Percentiles rank a stretch among this genome's conserved stretches.
Conservation (phyloP, 805 yeast species). For the Myxozyma lipomycoides region DNA sequence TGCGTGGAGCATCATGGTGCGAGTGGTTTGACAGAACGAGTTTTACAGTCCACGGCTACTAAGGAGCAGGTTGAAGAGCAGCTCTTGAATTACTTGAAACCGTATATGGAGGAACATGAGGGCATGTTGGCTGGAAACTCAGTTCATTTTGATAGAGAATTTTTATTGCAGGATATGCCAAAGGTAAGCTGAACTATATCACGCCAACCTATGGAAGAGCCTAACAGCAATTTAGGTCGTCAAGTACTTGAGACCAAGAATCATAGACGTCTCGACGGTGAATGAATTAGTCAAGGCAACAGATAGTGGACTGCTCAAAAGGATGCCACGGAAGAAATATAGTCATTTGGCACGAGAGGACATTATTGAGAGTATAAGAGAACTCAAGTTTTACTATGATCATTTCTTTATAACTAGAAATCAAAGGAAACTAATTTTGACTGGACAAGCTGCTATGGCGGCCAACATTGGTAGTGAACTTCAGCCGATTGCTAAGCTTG, state of each 20-base stretch:
- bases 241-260: slow-evolving; percentile 60
- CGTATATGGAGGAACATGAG: slow-evolving; percentile 46
- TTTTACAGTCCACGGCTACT: slow-evolving; percentile 52
- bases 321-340: slow-evolving; percentile 58
- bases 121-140: slow-evolving; percentile 88
- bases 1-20: slow-evolving; percentile 73
- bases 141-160: slow-evolving; percentile 83
- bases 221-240: slow-evolving; percentile 37
- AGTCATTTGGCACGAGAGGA: slow-evolving; percentile 85
- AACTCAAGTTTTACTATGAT: slow-evolving; percentile 64
- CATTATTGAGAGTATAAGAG: slow-evolving; percentile 80
- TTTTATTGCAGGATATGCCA: slow-evolving; percentile 81
- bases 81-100: slow-evolving; percentile 55
- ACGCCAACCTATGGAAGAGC: background rate
- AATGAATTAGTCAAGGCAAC: slow-evolving; percentile 76
- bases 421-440: background rate
- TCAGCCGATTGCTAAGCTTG: too few species aligned
- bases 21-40: slow-evolving; percentile 67
- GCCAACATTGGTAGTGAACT: too few species aligned
- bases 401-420: background rate
- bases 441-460: too few species aligned
- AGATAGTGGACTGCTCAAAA: slow-evolving; percentile 56
- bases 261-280: slow-evolving; percentile 80
- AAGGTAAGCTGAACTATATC: slow-evolving; percentile 42
- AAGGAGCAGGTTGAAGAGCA: slow-evolving; percentile 60